Conservation (phyloP, 1,284 basidiomycete genomes). For the Pseudozyma pruni region DNA sequence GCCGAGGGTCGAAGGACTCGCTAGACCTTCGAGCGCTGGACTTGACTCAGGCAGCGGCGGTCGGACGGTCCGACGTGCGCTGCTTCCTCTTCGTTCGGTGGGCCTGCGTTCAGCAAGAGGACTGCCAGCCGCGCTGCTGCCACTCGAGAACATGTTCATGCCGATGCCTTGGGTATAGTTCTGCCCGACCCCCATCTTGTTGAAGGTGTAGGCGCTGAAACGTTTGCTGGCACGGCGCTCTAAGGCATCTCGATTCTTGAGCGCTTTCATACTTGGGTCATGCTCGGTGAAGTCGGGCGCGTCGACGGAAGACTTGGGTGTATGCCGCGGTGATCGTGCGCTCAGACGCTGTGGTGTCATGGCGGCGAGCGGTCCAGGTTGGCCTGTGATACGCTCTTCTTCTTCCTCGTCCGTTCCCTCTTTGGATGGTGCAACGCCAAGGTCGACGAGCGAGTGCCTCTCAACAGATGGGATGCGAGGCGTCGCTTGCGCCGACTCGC, state of each 20-base stretch:
- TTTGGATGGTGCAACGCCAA: conserved; percentile 5
- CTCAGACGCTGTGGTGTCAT: conserved; percentile 38
- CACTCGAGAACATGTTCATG: conserved; percentile 39
- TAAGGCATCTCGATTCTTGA: conserved; percentile 85
- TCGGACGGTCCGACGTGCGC: conserved; percentile 31
- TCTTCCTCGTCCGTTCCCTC: background rate
- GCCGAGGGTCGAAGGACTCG: conserved; percentile 28
- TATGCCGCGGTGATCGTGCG: conserved; percentile 29
- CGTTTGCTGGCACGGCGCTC: conserved; percentile 94
- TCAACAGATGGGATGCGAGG: conserved; percentile 30
- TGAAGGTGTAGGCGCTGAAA: conserved; percentile 94
- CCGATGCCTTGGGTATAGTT: conserved; percentile 42
- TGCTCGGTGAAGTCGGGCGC: conserved; percentile 73
- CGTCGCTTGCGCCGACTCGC: conserved; percentile 28
- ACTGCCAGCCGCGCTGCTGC: conserved; percentile 19
- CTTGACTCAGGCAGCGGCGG: conserved; percentile 39
- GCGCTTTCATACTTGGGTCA: conserved; percentile 84
- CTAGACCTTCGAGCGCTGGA: conserved; percentile 20
- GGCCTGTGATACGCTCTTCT: conserved; percentile 15
- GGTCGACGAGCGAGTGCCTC: conserved; percentile 43
- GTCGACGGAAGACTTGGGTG: conserved; percentile 41
- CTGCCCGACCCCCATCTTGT: conserved; percentile 80
- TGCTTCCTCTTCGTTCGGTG: conserved; percentile 31
- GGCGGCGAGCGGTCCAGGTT: conserved; percentile 24
- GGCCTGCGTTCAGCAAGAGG: conserved; percentile 45